Evolutionary conservation across 495 filamentous ascomycete genomes (phyloP).

Genomic region (Xylaria bambusicola): DNA sequence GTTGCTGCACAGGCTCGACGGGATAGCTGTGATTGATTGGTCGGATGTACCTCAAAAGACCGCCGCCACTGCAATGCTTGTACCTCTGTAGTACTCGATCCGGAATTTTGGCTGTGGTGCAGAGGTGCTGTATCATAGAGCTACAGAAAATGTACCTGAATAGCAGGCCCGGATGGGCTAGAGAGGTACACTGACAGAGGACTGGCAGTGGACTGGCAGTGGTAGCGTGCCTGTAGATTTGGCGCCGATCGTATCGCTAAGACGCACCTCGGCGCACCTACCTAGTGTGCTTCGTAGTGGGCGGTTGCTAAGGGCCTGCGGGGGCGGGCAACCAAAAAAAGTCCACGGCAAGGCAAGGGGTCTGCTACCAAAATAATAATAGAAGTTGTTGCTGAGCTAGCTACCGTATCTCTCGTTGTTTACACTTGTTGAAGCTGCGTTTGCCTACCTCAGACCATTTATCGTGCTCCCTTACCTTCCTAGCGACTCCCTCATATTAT

Average conservation of each 20-base stretch:
- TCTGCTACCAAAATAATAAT: not conserved
- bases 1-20: not conserved
- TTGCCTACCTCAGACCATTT: no score
- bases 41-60: no score
- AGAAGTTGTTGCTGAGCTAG: not conserved
- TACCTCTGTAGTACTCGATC: no score
- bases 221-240: not conserved
- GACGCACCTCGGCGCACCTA: not conserved
- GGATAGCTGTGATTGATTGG: not conserved
- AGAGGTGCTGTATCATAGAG: no score
- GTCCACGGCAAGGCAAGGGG: conserved; percentile 7
- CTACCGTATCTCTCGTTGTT: conserved; percentile 15
- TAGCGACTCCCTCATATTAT: conserved; percentile 11
- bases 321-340: conserved; percentile 15
- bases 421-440: conserved; percentile 10
- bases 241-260: conserved; percentile 5
- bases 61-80: no score
- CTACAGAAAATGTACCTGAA: no score
- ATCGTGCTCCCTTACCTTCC: not conserved
- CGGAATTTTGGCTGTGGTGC: no score
- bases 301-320: conserved; percentile 20
- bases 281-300: not conserved
- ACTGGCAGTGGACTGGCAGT: no score
- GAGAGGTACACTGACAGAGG: no score
- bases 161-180: no score